Conservation (phyloP, 1,284 basidiomycete genomes). For the Cryptococcus depauperatus region DNA sequence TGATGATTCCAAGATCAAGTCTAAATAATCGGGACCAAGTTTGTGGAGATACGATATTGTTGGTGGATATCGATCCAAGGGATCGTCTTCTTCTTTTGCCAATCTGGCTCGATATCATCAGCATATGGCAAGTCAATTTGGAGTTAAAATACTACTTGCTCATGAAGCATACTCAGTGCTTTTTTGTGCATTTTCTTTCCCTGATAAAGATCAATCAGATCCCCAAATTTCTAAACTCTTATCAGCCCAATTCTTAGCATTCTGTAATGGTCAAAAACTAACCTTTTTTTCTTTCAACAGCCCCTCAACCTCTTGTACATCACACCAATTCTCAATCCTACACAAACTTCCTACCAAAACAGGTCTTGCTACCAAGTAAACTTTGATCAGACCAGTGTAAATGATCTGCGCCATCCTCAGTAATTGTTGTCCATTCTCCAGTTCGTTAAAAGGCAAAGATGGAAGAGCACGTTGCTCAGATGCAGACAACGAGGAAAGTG, state of each 20-base stretch:
- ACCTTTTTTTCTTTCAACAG: slow-evolving; percentile 73
- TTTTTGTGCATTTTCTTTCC: slow-evolving; percentile 92
- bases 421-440: slow-evolving; percentile 71
- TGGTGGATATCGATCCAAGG: slow-evolving; percentile 69
- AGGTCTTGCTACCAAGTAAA: slow-evolving; percentile 76
- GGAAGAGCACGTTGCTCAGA: slow-evolving; percentile 59
- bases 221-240: slow-evolving; percentile 66
- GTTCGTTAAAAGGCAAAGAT: slow-evolving; percentile 57
- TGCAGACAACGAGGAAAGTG: slow-evolving; percentile 47
- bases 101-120: slow-evolving; percentile 50
- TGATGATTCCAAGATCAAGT: slow-evolving; percentile 69
- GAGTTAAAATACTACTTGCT: slow-evolving; percentile 50
- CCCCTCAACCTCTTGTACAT: slow-evolving; percentile 89
- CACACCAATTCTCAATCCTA: slow-evolving; percentile 91
- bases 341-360: slow-evolving; percentile 79
- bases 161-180: slow-evolving; percentile 69
- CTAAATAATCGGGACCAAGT: slow-evolving; percentile 68
- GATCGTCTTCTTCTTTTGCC: slow-evolving; percentile 68
- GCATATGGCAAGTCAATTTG: neutral
- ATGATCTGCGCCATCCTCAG: slow-evolving; percentile 84
- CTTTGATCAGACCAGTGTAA: slow-evolving; percentile 92
- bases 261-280: neutral
- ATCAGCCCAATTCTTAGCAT: slow-evolving; percentile 2
- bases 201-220: slow-evolving; percentile 84
- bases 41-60: slow-evolving; percentile 87